Conservation (phyloP, 1,139 yeast genomes). For the Kluyveromyces marxianus region DNA sequence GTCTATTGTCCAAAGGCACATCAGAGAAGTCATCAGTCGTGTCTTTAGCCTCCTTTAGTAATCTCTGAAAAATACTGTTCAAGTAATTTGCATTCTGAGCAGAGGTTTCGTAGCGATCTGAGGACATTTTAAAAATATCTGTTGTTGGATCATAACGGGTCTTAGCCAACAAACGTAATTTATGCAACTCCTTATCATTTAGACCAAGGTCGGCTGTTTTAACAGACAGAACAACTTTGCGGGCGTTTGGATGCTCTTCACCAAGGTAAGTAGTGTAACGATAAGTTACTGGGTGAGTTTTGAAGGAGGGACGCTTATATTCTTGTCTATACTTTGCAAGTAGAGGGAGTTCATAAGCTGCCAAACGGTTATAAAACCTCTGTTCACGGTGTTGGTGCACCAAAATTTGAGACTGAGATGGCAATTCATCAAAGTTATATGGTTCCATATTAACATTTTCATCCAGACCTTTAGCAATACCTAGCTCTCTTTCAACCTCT, state of each 20-base stretch:
- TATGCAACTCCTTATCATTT: slow-evolving; percentile 49
- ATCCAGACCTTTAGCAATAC: slow-evolving; percentile 23
- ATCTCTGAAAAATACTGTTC: slow-evolving; percentile 52
- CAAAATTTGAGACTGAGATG: slow-evolving; percentile 52
- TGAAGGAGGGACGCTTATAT: slow-evolving; percentile 41
- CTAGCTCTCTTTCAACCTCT: slow-evolving; percentile 24
- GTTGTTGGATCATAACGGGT: slow-evolving; percentile 60
- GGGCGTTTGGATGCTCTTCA: slow-evolving; percentile 63
- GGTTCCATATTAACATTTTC: slow-evolving; percentile 23
- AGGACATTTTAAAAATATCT: slow-evolving; percentile 54
- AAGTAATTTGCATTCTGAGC: slow-evolving; percentile 79
- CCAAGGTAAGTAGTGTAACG: slow-evolving; percentile 69
- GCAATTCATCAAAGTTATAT: slow-evolving; percentile 50
- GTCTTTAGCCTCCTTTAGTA: slow-evolving; percentile 62
- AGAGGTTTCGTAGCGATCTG: slow-evolving; percentile 61
- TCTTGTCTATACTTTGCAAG: slow-evolving; percentile 66
- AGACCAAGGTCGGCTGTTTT: slow-evolving; percentile 50
- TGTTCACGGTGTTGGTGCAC: slow-evolving; percentile 57
- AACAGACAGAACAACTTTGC: slow-evolving; percentile 59
- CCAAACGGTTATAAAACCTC: slow-evolving; percentile 63
- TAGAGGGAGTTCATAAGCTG: slow-evolving; percentile 89
- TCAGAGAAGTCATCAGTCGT: slow-evolving; percentile 59
- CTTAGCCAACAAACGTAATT: slow-evolving; percentile 73
- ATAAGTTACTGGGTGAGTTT: slow-evolving; percentile 53
- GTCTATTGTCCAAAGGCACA: slow-evolving; percentile 77